Evolutionary conservation across 441 rosid species (phyloP).

Genomic region (Brassica hybrid): DNA sequence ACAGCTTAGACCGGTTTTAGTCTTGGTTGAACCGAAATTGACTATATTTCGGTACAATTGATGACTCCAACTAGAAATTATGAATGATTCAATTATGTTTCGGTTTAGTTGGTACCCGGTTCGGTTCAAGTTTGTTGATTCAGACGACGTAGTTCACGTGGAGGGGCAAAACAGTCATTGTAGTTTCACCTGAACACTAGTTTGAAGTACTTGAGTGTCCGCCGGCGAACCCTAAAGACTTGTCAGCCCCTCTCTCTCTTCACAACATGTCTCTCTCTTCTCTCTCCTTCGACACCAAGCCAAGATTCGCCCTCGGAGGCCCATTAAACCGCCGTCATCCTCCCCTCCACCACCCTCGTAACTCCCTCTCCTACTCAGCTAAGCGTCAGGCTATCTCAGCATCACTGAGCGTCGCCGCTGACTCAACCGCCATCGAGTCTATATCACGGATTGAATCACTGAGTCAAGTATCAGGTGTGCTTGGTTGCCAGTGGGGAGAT

Average conservation of each 20-base stretch:
- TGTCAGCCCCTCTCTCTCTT: neutral
- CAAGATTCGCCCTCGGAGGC: conserved; percentile 40
- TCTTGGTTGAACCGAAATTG: conserved; percentile 5
- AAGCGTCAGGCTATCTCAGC: conserved; percentile 43
- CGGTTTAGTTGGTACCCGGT: conserved; percentile 18
- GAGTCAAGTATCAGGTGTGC: conserved; percentile 89
- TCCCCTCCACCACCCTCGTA: conserved; percentile 39
- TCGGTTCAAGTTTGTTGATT: neutral
- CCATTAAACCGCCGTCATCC: conserved; percentile 32
- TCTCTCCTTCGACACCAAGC: conserved; percentile 51
- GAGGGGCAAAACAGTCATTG: conserved; percentile 18
- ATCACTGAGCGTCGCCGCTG: conserved; percentile 51
- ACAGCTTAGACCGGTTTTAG: neutral
- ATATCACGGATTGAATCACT: conserved; percentile 63
- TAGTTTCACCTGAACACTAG: conserved; percentile 6
- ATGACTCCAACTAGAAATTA: neutral
- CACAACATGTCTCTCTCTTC: conserved; percentile 45
- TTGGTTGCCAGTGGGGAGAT: conserved; percentile 94
- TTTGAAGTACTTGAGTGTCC: conserved; percentile 34
- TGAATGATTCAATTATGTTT: neutral
- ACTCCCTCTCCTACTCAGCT: conserved; percentile 52
- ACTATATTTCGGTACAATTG: conserved; percentile 5
- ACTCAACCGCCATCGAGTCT: conserved; percentile 52
- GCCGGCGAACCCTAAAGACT: conserved; percentile 42
- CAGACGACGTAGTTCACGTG: neutral